Conservation (phyloP, 2,329 filamentous ascomycete species). For the Penicillium sclerotigenum region DNA sequence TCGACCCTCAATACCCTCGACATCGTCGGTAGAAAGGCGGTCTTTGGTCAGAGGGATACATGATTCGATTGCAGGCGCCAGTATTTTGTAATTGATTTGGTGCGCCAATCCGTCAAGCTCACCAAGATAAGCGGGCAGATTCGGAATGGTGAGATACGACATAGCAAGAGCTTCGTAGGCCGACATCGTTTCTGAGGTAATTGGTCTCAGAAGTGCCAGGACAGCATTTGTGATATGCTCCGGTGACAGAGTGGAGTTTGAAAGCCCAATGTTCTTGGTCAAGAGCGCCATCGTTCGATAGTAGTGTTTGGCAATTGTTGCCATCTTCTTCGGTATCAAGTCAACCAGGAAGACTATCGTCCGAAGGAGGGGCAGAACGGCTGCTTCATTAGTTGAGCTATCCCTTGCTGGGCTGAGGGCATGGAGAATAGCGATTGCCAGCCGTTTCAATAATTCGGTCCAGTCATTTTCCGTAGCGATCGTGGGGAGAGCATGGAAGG, state of each 20-base stretch:
- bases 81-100: conserved; percentile 51
- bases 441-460: conserved; percentile 39
- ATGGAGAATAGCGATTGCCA: conserved; percentile 37
- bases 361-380: conserved; percentile 34
- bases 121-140: conserved; percentile 38
- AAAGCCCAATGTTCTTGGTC: conserved; percentile 30
- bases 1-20: conserved; percentile 41
- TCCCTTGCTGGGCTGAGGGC: conserved; percentile 29
- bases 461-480: conserved; percentile 41
- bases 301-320: conserved; percentile 38
- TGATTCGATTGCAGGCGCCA: conserved; percentile 40
- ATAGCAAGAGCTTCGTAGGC: conserved; percentile 47
- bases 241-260: conserved; percentile 27
- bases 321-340: conserved; percentile 42
- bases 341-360: conserved; percentile 37
- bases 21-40: conserved; percentile 32
- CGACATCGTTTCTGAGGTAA: conserved; percentile 43
- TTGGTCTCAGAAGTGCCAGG: conserved; percentile 43
- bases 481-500: conserved; percentile 36
- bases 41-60: conserved; percentile 27
- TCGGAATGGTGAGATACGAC: conserved; percentile 47
- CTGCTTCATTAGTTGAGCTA: conserved; percentile 3
- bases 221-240: conserved; percentile 33
- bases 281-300: conserved; percentile 41
- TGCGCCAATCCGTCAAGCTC: conserved; percentile 45